These are phyloP conservation scores for Lathyrus tuberosus DNA, from an alignment of 306 rosid genomes.

Conservation along the genomic window DNA sequence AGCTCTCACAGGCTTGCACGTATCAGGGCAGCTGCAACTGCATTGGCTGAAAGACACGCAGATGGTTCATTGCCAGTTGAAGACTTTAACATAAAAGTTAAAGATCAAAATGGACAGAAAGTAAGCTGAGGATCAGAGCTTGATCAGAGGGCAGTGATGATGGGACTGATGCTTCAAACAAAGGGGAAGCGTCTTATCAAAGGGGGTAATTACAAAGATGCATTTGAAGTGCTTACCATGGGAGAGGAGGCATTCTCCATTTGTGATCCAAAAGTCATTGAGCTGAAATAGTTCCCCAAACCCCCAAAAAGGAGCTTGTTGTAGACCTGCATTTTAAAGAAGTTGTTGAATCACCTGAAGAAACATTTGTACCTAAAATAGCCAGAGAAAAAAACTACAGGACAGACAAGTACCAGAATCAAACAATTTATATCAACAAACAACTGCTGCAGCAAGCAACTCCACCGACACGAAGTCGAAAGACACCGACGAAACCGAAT, in stretches of 20 bases:
- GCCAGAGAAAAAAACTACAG: neutral
- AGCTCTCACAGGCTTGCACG: conserved; percentile 68
- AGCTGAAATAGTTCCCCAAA: conserved; percentile 39
- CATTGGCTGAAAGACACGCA: conserved; percentile 69
- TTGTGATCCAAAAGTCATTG: conserved; percentile 75
- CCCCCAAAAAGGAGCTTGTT: neutral
- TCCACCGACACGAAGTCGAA: too few relatives aligned
- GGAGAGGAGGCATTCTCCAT: conserved; percentile 95
- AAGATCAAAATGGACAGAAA: too few relatives aligned
- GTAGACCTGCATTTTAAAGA: too few relatives aligned
- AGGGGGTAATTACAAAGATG: conserved; percentile 68
- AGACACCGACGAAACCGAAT: too few relatives aligned
- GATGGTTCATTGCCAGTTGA: too few relatives aligned
- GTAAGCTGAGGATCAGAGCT: conserved; percentile 75
- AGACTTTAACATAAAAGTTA: too few relatives aligned
- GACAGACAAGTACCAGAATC: neutral
- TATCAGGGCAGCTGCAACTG: conserved; percentile 75
- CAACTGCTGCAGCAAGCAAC: too few relatives aligned
- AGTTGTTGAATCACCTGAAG: conserved; percentile 12
- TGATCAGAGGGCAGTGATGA: conserved; percentile 89
- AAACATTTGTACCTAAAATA: conserved; percentile 5
- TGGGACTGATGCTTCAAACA: conserved; percentile 94
- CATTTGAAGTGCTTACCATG: conserved; percentile 83
- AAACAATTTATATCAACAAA: too few relatives aligned
- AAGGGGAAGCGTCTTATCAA: conserved; percentile 70